A percentile compares a stretch with the other conserved stretches of the same genome.
phyloP scores from a whole-genome alignment of 495 filamentous ascomycete species.

The Platismatia glauca region DNA sequence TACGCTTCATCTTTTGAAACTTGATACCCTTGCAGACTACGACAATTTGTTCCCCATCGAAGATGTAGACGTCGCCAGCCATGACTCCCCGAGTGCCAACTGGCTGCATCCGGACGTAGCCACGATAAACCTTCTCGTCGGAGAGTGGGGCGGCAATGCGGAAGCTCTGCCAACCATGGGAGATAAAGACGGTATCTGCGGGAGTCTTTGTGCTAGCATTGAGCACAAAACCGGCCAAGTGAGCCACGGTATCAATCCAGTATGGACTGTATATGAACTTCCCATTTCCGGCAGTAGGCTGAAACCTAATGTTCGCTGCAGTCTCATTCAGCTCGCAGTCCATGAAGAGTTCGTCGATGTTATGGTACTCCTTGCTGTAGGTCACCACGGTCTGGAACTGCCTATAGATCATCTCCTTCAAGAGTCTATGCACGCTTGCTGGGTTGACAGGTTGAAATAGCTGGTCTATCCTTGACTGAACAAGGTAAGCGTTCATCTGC shows the following conservation, averaged over 20 bases:
- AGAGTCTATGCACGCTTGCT: constrained; percentile 2
- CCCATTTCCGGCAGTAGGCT: constrained; percentile 31
- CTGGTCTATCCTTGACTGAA: constrained; percentile 45
- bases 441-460: constrained; percentile 23
- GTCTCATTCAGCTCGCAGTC: constrained; percentile 31
- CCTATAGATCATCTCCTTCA: constrained; percentile 23
- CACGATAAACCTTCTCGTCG: constrained; percentile 46
- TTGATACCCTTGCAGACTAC: constrained; percentile 43
- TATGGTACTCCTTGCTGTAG: constrained; percentile 27
- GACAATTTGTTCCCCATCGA: constrained; percentile 47
- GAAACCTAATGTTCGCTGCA: constrained; percentile 29
- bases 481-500: constrained; percentile 44
- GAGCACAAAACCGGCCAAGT: constrained; percentile 48
- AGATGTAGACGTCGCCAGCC: constrained; percentile 49
- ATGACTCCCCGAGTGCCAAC: constrained; percentile 38
- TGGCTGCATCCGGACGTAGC: constrained; percentile 54
- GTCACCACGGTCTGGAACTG: constrained; percentile 28
- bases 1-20: constrained; percentile 42
- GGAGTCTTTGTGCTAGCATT: constrained; percentile 54
- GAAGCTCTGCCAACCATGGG: constrained; percentile 56
- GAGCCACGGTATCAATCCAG: constrained; percentile 37
- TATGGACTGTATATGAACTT: constrained; percentile 32
- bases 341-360: constrained; percentile 29
- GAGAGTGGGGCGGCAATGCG: constrained; percentile 47
- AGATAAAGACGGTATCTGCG: constrained; percentile 52